These are phyloP conservation scores for Datisca glomerata DNA, from an alignment of 306 rosid species.

Conservation along the genomic window DNA sequence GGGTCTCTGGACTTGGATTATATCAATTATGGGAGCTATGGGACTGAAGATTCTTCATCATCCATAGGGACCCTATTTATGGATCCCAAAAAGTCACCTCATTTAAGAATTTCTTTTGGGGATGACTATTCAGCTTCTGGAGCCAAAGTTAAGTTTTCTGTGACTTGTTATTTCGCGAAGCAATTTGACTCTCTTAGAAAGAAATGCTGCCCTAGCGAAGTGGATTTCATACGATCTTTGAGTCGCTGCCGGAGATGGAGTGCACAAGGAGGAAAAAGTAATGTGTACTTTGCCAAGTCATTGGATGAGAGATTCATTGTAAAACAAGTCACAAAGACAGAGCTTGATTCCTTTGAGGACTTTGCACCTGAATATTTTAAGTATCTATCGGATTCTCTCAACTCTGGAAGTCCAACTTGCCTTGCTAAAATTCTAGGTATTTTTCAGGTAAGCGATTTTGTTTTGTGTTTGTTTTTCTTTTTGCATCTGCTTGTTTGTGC, in stretches of 20 bases:
- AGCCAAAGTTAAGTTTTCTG: conserved; percentile 74
- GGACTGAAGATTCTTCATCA: conserved; percentile 71
- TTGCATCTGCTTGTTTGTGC: too few relatives aligned
- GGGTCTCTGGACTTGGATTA: conserved; percentile 65
- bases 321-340: conserved; percentile 89
- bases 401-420: conserved; percentile 84
- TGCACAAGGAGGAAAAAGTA: conserved; percentile 99
- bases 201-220: conserved; percentile 78
- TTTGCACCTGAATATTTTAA: conserved; percentile 79
- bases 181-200: conserved; percentile 76
- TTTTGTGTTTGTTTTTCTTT: not conserved
- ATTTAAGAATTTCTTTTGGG: conserved; percentile 60
- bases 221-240: conserved; percentile 76
- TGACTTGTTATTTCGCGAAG: conserved; percentile 87
- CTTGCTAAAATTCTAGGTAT: conserved; percentile 95
- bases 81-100: conserved; percentile 62
- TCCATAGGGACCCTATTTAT: conserved; percentile 47
- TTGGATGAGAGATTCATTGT: conserved; percentile 86
- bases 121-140: conserved; percentile 57
- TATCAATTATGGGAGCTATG: conserved; percentile 52
- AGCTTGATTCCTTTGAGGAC: conserved; percentile 85
- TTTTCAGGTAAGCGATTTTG: conserved; percentile 52
- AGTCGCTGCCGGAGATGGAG: conserved; percentile 89
- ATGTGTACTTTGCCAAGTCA: conserved; percentile 91
- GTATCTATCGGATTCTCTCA: conserved; percentile 55